Evolutionary conservation across 2,329 filamentous ascomycete species (phyloP).

Genomic region (Cordyceps sp.): DNA sequence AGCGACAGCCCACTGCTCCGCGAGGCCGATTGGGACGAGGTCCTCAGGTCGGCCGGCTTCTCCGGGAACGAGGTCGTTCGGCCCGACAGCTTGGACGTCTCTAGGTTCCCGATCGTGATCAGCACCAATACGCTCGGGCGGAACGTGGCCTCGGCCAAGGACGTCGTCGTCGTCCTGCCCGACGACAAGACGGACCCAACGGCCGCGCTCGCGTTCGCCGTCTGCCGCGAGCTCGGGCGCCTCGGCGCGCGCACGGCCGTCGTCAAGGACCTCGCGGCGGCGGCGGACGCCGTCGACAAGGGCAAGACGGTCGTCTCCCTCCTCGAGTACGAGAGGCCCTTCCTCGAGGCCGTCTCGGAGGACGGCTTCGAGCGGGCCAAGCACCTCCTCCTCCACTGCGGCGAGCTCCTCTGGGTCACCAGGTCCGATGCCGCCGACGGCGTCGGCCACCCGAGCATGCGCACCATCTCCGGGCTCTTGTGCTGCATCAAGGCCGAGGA

Average conservation of each 20-base stretch:
- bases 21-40: not conserved
- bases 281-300: not conserved
- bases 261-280: not conserved
- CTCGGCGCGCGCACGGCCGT: not conserved
- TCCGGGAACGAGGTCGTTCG: not conserved
- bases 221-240: not conserved
- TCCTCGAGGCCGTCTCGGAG: not conserved
- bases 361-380: not conserved
- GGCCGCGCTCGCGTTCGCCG: not conserved
- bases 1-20: not conserved
- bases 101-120: not conserved
- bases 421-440: not conserved
- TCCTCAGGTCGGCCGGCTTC: not conserved
- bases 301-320: not conserved
- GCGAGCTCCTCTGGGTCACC: constrained; percentile 1
- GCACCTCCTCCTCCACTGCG: constrained; percentile 1
- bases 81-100: not conserved
- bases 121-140: not conserved
- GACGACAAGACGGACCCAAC: not conserved
- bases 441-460: not conserved
- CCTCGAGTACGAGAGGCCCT: not conserved
- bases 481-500: constrained; percentile 1
- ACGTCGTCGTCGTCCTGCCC: not conserved
- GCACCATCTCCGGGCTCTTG: constrained; percentile 1
- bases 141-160: not conserved